Percentiles rank a stretch among this genome's conserved stretches.
These are phyloP conservation scores for Rhodotorula sp. DNA, from an alignment of 1,284 basidiomycete species.

Conservation along the genomic window DNA sequence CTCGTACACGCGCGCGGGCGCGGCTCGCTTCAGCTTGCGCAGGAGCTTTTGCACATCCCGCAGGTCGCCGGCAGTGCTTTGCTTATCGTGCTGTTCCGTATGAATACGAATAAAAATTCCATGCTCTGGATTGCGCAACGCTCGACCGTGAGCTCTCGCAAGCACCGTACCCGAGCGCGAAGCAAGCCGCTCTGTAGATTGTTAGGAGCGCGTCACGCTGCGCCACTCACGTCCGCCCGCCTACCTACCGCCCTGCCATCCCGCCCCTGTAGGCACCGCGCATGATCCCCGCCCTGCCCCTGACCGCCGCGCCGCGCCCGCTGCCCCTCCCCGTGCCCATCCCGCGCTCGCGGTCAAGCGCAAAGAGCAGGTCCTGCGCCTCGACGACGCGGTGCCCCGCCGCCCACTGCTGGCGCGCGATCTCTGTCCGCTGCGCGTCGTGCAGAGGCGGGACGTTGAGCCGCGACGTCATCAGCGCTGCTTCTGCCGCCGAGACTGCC, in stretches of 20 bases:
- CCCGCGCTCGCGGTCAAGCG: constrained; percentile 47
- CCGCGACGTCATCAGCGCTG: constrained; percentile 18
- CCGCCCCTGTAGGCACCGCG: constrained; percentile 1
- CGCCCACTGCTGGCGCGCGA: constrained; percentile 33
- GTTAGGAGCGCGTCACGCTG: too few relatives aligned
- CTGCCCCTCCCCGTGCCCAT: constrained; percentile 45
- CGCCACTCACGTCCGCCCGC: too few relatives aligned
- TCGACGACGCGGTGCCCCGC: constrained; percentile 43
- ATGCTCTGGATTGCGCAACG: too few relatives aligned
- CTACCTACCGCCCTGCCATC: background rate
- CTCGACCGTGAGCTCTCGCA: too few relatives aligned
- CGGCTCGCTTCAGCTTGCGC: too few relatives aligned
- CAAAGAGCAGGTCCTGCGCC: constrained; percentile 45
- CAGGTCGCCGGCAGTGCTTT: too few relatives aligned
- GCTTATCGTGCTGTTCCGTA: too few relatives aligned
- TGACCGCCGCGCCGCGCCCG: constrained; percentile 42
- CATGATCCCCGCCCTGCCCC: constrained; percentile 39
- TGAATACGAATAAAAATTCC: too few relatives aligned
- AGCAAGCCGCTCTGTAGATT: background rate
- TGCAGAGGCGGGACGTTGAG: constrained; percentile 29
- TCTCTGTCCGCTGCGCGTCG: constrained; percentile 35
- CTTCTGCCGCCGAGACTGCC: background rate
- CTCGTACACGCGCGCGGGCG: too few relatives aligned
- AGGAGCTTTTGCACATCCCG: too few relatives aligned
- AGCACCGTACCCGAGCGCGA: too few relatives aligned